These are phyloP conservation scores for Dactylellina parvicollis DNA, from an alignment of 2,329 filamentous ascomycete species.

Conservation along the genomic window DNA sequence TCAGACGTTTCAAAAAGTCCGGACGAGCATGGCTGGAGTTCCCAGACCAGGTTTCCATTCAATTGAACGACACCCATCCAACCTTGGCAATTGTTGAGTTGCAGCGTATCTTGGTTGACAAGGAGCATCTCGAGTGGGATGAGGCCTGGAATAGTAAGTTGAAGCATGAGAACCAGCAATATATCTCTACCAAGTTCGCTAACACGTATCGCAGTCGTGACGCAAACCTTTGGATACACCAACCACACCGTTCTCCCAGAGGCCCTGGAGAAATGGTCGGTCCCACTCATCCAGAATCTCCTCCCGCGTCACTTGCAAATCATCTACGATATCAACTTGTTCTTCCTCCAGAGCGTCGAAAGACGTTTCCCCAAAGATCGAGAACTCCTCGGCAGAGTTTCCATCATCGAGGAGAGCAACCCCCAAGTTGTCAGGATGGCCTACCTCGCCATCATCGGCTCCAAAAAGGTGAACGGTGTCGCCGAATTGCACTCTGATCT, in stretches of 20 bases:
- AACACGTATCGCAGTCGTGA: constrained; percentile 61
- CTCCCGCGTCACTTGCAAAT: constrained; percentile 94
- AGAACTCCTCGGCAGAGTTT: constrained; percentile 85
- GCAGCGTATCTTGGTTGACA: constrained; percentile 88
- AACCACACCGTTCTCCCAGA: constrained; percentile 98
- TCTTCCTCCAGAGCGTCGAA: constrained; percentile 91
- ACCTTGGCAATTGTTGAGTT: constrained; percentile 96
- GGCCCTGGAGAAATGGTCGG: constrained; percentile 97
- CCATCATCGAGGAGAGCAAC: constrained; percentile 95
- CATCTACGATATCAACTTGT: constrained; percentile 97
- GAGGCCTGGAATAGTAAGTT: constrained; percentile 79
- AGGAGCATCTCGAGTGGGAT: constrained; percentile 92
- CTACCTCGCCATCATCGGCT: constrained; percentile 91
- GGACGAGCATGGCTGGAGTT: constrained; percentile 92
- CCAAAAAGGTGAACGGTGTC: constrained; percentile 98
- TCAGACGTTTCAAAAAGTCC: constrained; percentile 97
- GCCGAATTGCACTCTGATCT: constrained; percentile 97
- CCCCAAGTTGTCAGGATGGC: constrained; percentile 99
- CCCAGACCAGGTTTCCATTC: constrained; percentile 92
- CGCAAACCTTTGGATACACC: constrained; percentile 84
- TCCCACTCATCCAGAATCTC: constrained; percentile 88
- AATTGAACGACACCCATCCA: constrained; percentile 97
- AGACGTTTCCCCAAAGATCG: constrained; percentile 88
- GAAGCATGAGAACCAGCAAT: background rate
- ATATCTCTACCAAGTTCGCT: background rate